Evolutionary conservation across 2,329 filamentous ascomycete genomes (phyloP), one percentile per base, ranked within the genome.

Genomic region (Trichoderma brevicompactum): DNA sequence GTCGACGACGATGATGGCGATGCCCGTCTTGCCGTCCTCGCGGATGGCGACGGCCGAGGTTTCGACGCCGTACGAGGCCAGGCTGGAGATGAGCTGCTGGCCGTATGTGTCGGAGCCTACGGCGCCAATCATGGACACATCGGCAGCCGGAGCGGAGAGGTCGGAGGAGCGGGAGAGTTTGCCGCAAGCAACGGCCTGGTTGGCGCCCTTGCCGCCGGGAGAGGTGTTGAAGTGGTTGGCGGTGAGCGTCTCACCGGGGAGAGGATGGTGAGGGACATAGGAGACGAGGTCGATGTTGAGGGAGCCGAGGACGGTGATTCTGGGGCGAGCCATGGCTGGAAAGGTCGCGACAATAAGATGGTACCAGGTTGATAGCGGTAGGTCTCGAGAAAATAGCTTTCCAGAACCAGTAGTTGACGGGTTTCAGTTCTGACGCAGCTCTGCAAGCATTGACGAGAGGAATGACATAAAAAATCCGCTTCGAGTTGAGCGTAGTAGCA

Each of bases 221-320:
- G 91, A 93, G 41, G 89, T 92, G 74, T 85, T 85, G 79, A 96
- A 96, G 19, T 87, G 88, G 69, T 82, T 88, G 54, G 92, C 86
- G 2, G 91, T 94, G 59, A 98, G 84, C 2, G 94, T 98, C 79
- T 99, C 94, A 70, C 94, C 95, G 0, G 90, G 89, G 1, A 84
- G 80, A 1, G 95, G 94, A 68, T 97, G 87, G 68, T 94, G 92
- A 5, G 92, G 83, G 40, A 95, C 95, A 72, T 92, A 89, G 46
- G 92, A 94, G 68, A 97, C 92, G 69, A 98, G 89, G 80, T 99
- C 94, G 75, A 92, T 92, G 80, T 98, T 98, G 67, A 99, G 88
- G 40, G 94, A 98, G 72, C 94, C 94, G 70, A 98, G 88, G 68
- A 97, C 86, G 68, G 90, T 89, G 76, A 98, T 95, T 72, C 78